Base-by-base conservation (phyloP, 352 stramenopile species). In the Peronospora destructor region DNA sequence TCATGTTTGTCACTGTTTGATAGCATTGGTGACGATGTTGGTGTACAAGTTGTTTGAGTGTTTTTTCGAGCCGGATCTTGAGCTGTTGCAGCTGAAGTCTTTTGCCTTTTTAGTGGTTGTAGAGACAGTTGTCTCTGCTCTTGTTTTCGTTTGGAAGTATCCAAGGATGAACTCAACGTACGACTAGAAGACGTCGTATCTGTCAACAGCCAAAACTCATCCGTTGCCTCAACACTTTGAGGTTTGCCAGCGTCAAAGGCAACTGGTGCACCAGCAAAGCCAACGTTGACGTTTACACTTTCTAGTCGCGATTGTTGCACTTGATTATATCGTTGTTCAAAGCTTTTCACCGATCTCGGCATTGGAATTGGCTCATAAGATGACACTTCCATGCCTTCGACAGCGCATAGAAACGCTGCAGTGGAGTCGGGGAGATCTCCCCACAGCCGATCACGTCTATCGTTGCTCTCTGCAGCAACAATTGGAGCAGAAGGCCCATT, bases 351-450 rank as follows among this genome's bases (percentile, higher is more conserved):
- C n/a, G 49, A 51, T 38, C 4, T 44, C 13, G 45, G 39, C 47
- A 66, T 55, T 4, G 47, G 47, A 7, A 64, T 55, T 1, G 57
- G 49, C 32, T 67, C 58, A 23, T 55, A 64, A 6, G 50, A 21
- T 8, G 61, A 60, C 9, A 62, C 57, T 33, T 67, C 49, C 49
- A 66, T 44, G 34, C 37, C 56, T 4, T 71, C 63, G 11, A 71
- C 54, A 14, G 51, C 56, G 28, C 56, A 66, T 10, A 57, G 21
- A 2, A 70, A 26, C 2, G 43, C 19, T 9, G 30, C 21, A 47
- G 17, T 68, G 1, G 59, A 54, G 32, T 54, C 54, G 0, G 49
- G 9, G 3, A 58, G 35, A n/a, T 41, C 30, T 37, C 41, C 32
- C 14, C 37, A 2, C 10, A 53, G 19, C 9, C 25, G 48, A 59